Evolutionary conservation across 768 basidiomycete genomes (phyloP).

Genomic region (Hygrocybe coccinea): DNA sequence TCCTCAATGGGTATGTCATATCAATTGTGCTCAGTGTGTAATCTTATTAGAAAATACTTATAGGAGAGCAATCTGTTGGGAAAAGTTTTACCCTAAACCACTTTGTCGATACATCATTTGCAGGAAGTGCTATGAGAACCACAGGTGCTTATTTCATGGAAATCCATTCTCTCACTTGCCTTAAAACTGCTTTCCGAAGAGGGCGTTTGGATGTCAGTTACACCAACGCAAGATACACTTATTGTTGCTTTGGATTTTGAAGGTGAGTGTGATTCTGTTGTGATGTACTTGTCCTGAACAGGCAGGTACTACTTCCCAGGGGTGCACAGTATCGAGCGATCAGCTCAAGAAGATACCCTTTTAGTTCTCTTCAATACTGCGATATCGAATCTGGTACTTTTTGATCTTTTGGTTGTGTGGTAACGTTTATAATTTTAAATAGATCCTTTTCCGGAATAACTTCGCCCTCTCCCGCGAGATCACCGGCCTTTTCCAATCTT

Average conservation of each 20-base stretch:
- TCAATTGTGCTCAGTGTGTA: conserved; percentile 53
- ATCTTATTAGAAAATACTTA: not conserved
- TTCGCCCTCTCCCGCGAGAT: conserved; percentile 61
- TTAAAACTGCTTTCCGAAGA: conserved; percentile 35
- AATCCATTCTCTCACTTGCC: conserved; percentile 53
- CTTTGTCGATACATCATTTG: too few species aligned
- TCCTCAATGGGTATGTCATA: conserved; percentile 52
- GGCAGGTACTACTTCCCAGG: too few species aligned
- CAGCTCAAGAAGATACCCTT: too few species aligned
- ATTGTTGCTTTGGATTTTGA: conserved; percentile 63
- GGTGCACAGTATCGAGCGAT: too few species aligned
- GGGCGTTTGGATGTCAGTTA: conserved; percentile 65
- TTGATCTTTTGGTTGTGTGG: not conserved
- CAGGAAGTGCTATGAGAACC: too few species aligned
- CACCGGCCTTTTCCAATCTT: conserved; percentile 55
- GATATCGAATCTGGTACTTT: too few species aligned
- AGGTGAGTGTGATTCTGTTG: too few species aligned
- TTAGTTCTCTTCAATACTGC: too few species aligned
- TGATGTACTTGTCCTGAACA: too few species aligned
- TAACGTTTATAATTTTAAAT: too few species aligned
- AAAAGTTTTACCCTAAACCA: too few species aligned
- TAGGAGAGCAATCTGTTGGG: too few species aligned
- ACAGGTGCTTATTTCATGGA: conserved; percentile 60
- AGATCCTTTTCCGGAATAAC: conserved; percentile 66
- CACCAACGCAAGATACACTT: conserved; percentile 50